A percentile compares a stretch with the other conserved stretches of the same genome.
Evolutionary conservation across 352 stramenopile species (phyloP).

Genomic region (Phytophthora brassicae): DNA sequence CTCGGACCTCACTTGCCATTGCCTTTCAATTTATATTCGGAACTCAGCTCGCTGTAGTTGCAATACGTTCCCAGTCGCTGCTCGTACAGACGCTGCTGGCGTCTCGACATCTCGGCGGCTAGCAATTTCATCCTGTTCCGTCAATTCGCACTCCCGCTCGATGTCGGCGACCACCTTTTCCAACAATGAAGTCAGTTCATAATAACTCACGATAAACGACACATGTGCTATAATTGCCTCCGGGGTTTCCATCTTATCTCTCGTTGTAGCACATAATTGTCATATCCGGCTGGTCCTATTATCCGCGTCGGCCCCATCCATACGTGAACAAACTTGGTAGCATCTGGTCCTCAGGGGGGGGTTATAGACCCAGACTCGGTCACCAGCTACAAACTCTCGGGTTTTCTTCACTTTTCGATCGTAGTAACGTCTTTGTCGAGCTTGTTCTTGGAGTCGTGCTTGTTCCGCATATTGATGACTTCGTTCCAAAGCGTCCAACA

Average conservation of each 20-base stretch:
- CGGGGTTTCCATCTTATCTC: not conserved
- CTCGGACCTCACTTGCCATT: no score
- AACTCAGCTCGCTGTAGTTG: no score
- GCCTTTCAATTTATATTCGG: no score
- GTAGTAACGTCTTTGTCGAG: not conserved
- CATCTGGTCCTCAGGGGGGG: not conserved
- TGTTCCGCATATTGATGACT: not conserved
- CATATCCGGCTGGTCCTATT: not conserved
- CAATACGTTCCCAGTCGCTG: no score
- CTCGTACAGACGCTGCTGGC: no score
- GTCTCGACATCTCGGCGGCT: no score
- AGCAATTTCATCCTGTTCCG: no score
- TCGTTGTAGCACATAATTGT: constrained; percentile 1
- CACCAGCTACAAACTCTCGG: not conserved
- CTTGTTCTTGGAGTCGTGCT: not conserved
- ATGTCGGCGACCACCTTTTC: no score
- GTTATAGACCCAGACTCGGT: constrained; percentile 1
- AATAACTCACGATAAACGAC: not conserved
- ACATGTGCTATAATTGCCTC: not conserved
- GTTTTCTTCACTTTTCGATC: not conserved
- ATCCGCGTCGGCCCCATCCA: constrained; percentile 4
- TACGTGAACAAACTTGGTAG: constrained; percentile 6
- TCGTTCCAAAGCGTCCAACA: not conserved
- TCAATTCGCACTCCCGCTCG: no score
- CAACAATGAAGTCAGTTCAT: not conserved